Conservation (phyloP, 148 eudicot genomes). For the Simmondsia chinensis region DNA sequence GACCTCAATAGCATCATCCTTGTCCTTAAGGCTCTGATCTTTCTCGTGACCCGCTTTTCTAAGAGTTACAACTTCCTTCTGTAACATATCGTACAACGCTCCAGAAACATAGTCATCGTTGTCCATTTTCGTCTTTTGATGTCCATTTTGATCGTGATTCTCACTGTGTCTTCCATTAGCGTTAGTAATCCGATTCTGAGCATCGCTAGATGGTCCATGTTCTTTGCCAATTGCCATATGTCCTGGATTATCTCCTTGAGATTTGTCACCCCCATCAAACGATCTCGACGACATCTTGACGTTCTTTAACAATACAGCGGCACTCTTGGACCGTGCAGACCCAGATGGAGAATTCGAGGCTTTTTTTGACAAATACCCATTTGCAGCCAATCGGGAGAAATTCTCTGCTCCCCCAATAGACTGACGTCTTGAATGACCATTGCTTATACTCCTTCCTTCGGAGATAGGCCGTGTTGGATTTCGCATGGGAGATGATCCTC, state of each 20-base stretch:
- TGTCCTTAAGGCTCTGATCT: slow-evolving; percentile 76
- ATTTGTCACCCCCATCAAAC: slow-evolving; percentile 43
- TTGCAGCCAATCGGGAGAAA: slow-evolving; percentile 48
- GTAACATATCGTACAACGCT: slow-evolving; percentile 73
- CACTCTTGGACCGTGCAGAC: slow-evolving; percentile 24
- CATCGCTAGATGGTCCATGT: slow-evolving; percentile 12
- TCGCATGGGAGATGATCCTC: slow-evolving; percentile 31
- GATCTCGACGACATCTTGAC: slow-evolving; percentile 37
- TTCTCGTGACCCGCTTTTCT: slow-evolving; percentile 81
- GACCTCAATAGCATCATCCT: slow-evolving; percentile 90
- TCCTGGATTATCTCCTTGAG: slow-evolving; percentile 21
- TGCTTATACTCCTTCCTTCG: slow-evolving; percentile 48
- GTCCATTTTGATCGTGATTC: slow-evolving; percentile 25
- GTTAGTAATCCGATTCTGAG: slow-evolving; percentile 20
- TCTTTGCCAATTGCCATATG: slow-evolving; percentile 8
- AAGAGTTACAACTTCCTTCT: slow-evolving; percentile 72
- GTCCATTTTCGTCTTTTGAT: slow-evolving; percentile 27
- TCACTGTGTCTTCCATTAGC: slow-evolving; percentile 10
- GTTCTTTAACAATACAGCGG: slow-evolving; percentile 31
- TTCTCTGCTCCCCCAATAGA: slow-evolving; percentile 73
- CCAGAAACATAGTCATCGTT: slow-evolving; percentile 74
- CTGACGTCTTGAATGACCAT: slow-evolving; percentile 54
- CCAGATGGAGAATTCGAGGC: slow-evolving; percentile 32
- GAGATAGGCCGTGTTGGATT: slow-evolving; percentile 30
- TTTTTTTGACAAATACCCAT: slow-evolving; percentile 48